Evolutionary conservation across 495 filamentous ascomycete species (phyloP).

Genomic region (Thozetella sp.): DNA sequence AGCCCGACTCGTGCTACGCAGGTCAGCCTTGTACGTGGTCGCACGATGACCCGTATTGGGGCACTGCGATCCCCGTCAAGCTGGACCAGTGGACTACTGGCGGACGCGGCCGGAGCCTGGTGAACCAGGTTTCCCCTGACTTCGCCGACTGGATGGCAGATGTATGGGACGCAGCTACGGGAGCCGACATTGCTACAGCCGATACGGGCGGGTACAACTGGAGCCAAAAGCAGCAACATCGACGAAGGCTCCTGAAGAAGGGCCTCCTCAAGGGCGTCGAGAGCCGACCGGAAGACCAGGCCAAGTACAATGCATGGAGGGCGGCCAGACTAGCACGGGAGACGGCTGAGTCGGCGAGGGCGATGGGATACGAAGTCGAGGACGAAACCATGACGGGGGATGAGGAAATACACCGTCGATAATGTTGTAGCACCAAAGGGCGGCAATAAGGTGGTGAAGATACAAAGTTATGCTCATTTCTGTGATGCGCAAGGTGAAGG

Average conservation of each 20-base stretch:
- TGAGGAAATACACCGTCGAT: slow-evolving; percentile 19
- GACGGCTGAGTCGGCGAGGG: slow-evolving; percentile 18
- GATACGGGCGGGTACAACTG: slow-evolving; percentile 27
- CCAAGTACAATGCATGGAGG: slow-evolving; percentile 30
- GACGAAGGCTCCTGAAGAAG: slow-evolving; percentile 40
- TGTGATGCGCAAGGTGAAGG: too few relatives aligned
- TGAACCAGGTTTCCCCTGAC: slow-evolving; percentile 27
- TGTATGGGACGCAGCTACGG: slow-evolving; percentile 35
- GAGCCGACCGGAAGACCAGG: slow-evolving; percentile 29
- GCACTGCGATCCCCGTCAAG: slow-evolving; percentile 55
- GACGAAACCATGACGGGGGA: slow-evolving; percentile 38
- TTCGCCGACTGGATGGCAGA: slow-evolving; percentile 40
- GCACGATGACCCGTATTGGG: slow-evolving; percentile 51
- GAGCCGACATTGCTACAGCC: slow-evolving; percentile 34
- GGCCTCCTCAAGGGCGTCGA: slow-evolving; percentile 28
- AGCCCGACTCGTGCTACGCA: slow-evolving; percentile 51
- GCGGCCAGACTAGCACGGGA: slow-evolving; percentile 31
- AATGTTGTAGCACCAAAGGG: too few relatives aligned
- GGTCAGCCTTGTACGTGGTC: slow-evolving; percentile 45
- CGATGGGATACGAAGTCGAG: slow-evolving; percentile 23
- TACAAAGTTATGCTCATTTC: too few relatives aligned
- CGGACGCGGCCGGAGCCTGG: slow-evolving; percentile 33
- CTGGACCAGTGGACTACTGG: slow-evolving; percentile 55
- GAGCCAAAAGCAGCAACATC: slow-evolving; percentile 32
- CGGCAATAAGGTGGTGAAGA: too few relatives aligned